Base-by-base conservation (phyloP, 306 rosid species). In the Citrullus colocynthis region DNA sequence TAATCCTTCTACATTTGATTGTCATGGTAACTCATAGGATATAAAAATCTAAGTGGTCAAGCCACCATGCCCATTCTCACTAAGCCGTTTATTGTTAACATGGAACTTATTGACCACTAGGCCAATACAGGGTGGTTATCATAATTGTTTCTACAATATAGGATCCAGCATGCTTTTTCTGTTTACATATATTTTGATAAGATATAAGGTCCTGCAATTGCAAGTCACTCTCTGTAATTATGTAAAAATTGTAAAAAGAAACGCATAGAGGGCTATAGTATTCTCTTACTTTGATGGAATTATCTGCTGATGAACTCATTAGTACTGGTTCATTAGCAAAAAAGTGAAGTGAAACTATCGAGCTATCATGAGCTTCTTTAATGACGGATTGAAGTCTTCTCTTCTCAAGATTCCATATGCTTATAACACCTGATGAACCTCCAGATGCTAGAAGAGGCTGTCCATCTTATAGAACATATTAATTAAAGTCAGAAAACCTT, bases 371-470 rank as follows among this genome's bases (percentile, higher is more conserved):
- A 65, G 97, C 98, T 80, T 95, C 98, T 83, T 69, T 89, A 79
- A 92, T 87, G 63, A 95, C 97, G 66, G 98, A 87, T 67, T 95
- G 97, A 64, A 95, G 95, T 86, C 96, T 95, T 86, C 89, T 84
- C 86, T 92, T 95, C 85, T 95, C 97, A 58, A 95, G 89, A 90
- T 95, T 95, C 98, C 98, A 95, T 85, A 95, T 83, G 90, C 93
- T 90, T 80, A 92, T 89, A 79, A 95, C 91, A 85, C 98, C 98
- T 65, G 98, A 92, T 72, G 98, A 90, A 80, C 97, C 98, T 81
- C 98, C 98, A 21, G 98, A 95, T 58, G 97, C 98, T 39, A 95
- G 89, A 88, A 95, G 92, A 45, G 98, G 98, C 79, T 90, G 95
- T 66, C 96, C 97, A 82, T 95, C 98, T 95, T 80, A 78, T 81